Base-by-base conservation (phyloP, 2,329 filamentous ascomycete species). In the Amylocarpus encephaloides region DNA sequence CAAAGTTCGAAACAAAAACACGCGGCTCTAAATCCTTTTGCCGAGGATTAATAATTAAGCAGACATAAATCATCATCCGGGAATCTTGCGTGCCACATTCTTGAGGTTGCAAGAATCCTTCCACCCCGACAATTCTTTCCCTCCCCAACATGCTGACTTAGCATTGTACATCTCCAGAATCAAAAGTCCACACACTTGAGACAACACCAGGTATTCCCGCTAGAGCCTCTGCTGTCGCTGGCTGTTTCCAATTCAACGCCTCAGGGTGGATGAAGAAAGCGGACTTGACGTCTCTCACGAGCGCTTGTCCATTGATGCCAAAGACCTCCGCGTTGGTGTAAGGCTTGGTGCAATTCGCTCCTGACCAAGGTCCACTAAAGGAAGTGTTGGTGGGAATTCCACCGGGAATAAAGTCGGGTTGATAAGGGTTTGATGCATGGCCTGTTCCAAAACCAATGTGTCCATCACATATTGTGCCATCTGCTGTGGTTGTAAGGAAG, bases 161-260 rank as follows among this genome's bases (percentile, higher is more conserved):
- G 30, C 50, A 52, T 33, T 49, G 46, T 18, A 50, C 51, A 50
- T 48, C 32, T 40, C 51, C 47, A 43, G 47, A 50, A 43, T 53
- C 51, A 30, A 36, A 53, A 39, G 39, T 43, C 47, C 47, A 53
- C 39, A 42, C n/a, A 35, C 47, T 53, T 18, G 33, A 22, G 12
- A 49, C 19, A 7, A 33, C 19, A 33, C 46, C 19, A 2, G 33
- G 16, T 22, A 53, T 46, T 4, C 51, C 51, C 2, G 51, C 51
- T 11, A 53, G 16, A 1, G 18, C 39, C 26, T 49, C 12, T 7
- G 16, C 19, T 7, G 39, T 50, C n/a, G 43, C 47, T 22, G 22
- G 11, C 22, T 53, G 51, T 13, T 34, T 16, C 51, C 51, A 53
- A 7, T 39, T 30, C 15, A 50, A 16, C 15, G 26, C 15, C 32